Conservation (phyloP, 2,329 filamentous ascomycete genomes). For the Exophiala lecanii-corni region DNA sequence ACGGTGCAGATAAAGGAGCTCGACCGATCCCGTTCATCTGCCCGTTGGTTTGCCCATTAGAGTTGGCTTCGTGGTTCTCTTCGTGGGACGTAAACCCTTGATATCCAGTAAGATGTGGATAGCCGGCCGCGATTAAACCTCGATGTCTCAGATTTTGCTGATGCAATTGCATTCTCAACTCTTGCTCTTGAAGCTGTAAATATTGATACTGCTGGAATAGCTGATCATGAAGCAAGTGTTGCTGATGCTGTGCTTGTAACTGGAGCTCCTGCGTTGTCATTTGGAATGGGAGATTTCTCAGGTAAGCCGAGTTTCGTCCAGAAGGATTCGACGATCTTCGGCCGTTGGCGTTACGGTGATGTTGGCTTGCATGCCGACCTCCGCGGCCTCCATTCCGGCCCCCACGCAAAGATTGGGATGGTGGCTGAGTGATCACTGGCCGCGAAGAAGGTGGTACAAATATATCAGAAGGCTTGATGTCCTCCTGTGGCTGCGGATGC, state of each 20-base stretch:
- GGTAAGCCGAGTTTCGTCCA: conserved; percentile 36
- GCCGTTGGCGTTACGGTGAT: conserved; percentile 42
- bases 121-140: conserved; percentile 17
- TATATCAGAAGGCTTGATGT: conserved; percentile 23
- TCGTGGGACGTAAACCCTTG: conserved; percentile 32
- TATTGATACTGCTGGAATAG: conserved; percentile 48
- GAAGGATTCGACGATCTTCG: conserved; percentile 56
- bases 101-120: conserved; percentile 31
- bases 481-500: conserved; percentile 74
- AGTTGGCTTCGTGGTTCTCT: conserved; percentile 16
- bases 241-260: conserved; percentile 42
- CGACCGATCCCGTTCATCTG: conserved; percentile 16
- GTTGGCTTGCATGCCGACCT: conserved; percentile 45
- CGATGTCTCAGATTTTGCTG: conserved; percentile 37
- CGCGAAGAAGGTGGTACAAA: conserved; percentile 48
- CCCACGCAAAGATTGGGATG: conserved; percentile 41
- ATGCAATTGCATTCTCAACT: conserved; percentile 44
- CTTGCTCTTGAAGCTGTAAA: conserved; percentile 47
- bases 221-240: conserved; percentile 45
- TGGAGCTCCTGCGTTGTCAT: conserved; percentile 35
- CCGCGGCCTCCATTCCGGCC: conserved; percentile 47
- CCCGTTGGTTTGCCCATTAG: conserved; percentile 18
- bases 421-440: conserved; percentile 45
- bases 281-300: conserved; percentile 35
- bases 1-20: conserved; percentile 27